Percentiles rank a stretch among this genome's conserved stretches.
Evolutionary conservation across 495 filamentous ascomycete genomes (phyloP).

Genomic region (Penicillium subrubescens): DNA sequence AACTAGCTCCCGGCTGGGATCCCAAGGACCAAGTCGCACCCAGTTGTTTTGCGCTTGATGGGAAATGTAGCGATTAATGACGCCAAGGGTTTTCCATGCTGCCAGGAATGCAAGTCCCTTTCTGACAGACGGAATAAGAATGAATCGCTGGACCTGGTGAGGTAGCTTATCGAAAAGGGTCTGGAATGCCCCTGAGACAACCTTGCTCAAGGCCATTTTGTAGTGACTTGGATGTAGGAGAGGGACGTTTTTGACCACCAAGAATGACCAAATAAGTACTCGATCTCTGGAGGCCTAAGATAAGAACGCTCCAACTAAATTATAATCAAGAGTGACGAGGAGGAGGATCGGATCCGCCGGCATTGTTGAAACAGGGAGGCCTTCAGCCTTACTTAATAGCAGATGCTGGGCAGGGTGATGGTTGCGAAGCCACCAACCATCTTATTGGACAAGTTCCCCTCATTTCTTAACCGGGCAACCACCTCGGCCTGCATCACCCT

Average conservation of each 20-base stretch:
- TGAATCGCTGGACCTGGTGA: neutral
- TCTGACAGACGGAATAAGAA: neutral
- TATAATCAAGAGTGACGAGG: neutral
- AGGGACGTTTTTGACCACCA: neutral
- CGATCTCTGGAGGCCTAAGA: neutral
- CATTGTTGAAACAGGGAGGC: neutral
- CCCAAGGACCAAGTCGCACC: constrained; percentile 4
- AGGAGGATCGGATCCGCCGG: neutral
- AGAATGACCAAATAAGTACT: neutral
- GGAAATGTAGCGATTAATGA: constrained; percentile 8
- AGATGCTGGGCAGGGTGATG: neutral
- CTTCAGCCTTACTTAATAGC: neutral
- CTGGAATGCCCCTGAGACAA: neutral
- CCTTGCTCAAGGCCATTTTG: neutral
- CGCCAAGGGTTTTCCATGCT: neutral
- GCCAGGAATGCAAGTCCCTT: constrained; percentile 1
- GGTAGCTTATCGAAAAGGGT: neutral
- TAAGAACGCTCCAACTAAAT: neutral
- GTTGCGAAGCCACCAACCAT: neutral
- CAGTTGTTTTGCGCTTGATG: constrained; percentile 2
- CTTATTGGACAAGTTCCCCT: neutral
- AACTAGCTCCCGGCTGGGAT: constrained; percentile 51
- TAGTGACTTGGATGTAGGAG: too few relatives aligned
- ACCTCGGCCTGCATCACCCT: neutral
- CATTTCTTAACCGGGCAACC: neutral